Conservation (phyloP, 2,329 filamentous ascomycete genomes). For the Colletotrichum camelliae region DNA sequence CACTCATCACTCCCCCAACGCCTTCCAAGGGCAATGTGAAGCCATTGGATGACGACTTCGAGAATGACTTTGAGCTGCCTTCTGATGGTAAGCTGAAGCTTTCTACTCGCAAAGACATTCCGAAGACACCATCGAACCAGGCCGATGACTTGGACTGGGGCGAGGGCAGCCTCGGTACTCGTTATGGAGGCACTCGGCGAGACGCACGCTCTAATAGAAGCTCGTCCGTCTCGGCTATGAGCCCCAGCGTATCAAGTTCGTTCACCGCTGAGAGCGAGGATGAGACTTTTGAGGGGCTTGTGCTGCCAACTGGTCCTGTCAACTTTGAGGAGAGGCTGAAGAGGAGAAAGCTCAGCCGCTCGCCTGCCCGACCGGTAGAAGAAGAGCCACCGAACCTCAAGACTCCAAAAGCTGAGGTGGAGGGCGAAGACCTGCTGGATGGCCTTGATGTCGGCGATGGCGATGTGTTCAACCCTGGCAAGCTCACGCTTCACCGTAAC, state of each 20-base stretch:
- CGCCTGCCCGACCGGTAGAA: slow-evolving; percentile 53
- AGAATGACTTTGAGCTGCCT: slow-evolving; percentile 75
- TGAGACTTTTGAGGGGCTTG: slow-evolving; percentile 87
- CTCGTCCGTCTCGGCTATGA: slow-evolving; percentile 87
- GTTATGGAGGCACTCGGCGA: slow-evolving; percentile 84
- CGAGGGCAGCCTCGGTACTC: slow-evolving; percentile 89
- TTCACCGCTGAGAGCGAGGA: slow-evolving; percentile 93
- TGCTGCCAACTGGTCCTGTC: slow-evolving; percentile 82
- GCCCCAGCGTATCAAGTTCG: slow-evolving; percentile 90
- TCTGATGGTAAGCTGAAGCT: slow-evolving; percentile 70
- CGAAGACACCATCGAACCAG: slow-evolving; percentile 65
- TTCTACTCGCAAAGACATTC: slow-evolving; percentile 64
- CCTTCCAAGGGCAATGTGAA: slow-evolving; percentile 48
- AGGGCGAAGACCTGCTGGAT: slow-evolving; percentile 80
- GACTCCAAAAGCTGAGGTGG: slow-evolving; percentile 42
- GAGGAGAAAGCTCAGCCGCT: slow-evolving; percentile 68
- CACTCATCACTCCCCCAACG: slow-evolving; percentile 62
- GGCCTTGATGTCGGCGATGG: slow-evolving; percentile 87
- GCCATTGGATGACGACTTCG: slow-evolving; percentile 67
- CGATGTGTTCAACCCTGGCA: slow-evolving; percentile 80
- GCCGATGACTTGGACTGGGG: slow-evolving; percentile 90
- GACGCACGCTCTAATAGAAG: slow-evolving; percentile 82
- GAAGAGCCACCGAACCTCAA: slow-evolving; percentile 39
- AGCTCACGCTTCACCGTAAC: slow-evolving; percentile 87
- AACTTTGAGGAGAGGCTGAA: slow-evolving; percentile 82